phyloP scores from a whole-genome alignment of 2,329 filamentous ascomycete genomes.

The Sporothrix brasiliensis region DNA sequence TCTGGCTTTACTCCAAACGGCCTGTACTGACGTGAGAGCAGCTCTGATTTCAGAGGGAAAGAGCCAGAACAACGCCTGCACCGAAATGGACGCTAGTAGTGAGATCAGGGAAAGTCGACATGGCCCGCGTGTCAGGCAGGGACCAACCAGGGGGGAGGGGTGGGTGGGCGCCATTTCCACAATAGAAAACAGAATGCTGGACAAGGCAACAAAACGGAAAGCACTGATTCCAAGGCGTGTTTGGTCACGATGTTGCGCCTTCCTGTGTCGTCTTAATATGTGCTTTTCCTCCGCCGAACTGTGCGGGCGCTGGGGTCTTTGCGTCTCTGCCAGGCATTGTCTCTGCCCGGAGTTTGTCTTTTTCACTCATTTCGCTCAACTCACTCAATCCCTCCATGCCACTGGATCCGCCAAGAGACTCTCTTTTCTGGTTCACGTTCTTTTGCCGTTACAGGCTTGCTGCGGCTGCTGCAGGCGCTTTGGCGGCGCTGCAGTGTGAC shows the following conservation, averaged over 20 bases:
- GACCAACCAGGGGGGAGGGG: slow-evolving; percentile 14
- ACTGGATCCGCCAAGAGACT: background rate
- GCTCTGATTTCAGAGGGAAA: background rate
- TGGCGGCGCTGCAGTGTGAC: slow-evolving; percentile 18
- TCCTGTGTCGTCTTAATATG: background rate
- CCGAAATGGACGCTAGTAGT: slow-evolving; percentile 14
- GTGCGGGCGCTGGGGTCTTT: background rate
- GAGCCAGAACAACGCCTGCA: background rate
- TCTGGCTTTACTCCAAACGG: slow-evolving; percentile 5
- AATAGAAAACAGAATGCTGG: slow-evolving; percentile 16
- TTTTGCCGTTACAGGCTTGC: slow-evolving; percentile 4
- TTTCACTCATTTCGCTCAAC: background rate
- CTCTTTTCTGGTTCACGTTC: slow-evolving; percentile 10
- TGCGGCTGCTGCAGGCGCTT: background rate
- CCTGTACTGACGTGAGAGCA: background rate
- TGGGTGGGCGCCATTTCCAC: background rate
- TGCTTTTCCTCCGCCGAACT: background rate
- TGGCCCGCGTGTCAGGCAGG: slow-evolving; percentile 12
- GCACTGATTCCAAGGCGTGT: slow-evolving; percentile 20
- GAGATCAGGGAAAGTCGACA: slow-evolving; percentile 13
- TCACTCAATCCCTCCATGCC: background rate
- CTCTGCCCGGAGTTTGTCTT: background rate
- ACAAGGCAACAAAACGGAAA: background rate
- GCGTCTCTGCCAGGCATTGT: slow-evolving; percentile 7
- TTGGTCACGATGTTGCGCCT: slow-evolving; percentile 17